These are phyloP conservation scores for Pyrus hybrid DNA, from an alignment of 331 rosid species.

Conservation along the genomic window DNA sequence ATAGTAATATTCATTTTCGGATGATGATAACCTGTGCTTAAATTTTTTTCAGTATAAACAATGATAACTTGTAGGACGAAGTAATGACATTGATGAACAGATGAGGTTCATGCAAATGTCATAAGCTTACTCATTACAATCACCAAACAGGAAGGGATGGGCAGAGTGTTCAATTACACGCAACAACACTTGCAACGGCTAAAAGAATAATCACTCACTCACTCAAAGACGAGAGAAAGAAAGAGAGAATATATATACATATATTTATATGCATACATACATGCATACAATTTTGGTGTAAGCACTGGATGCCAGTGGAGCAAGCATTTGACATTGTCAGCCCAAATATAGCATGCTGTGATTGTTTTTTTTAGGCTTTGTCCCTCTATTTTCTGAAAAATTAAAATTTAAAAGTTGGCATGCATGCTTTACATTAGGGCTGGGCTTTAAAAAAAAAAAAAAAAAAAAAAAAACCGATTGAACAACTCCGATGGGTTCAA, in stretches of 20 bases:
- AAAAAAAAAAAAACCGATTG: no score
- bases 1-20: not conserved
- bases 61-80: slow-evolving; percentile 32
- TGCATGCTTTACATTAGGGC: not conserved
- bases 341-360: slow-evolving; percentile 34
- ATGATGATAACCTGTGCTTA: not conserved
- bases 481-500: no score
- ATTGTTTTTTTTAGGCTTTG: no score
- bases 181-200: slow-evolving; percentile 16
- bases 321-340: slow-evolving; percentile 47
- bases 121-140: slow-evolving; percentile 26
- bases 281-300: not conserved
- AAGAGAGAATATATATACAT: slow-evolving; percentile 18
- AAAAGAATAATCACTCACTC: slow-evolving; percentile 22
- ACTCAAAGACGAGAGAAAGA: not conserved
- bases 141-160: not conserved
- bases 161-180: slow-evolving; percentile 20
- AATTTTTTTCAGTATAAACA: not conserved
- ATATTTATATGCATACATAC: no score
- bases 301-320: slow-evolving; percentile 36
- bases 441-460: no score
- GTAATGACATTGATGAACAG: slow-evolving; percentile 9
- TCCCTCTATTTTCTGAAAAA: no score
- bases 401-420: not conserved
- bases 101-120: not conserved